Percentiles rank a stretch among this genome's conserved stretches.
These are phyloP conservation scores for Collybiopsis confluens DNA, from an alignment of 768 basidiomycete genomes.

Conservation along the genomic window DNA sequence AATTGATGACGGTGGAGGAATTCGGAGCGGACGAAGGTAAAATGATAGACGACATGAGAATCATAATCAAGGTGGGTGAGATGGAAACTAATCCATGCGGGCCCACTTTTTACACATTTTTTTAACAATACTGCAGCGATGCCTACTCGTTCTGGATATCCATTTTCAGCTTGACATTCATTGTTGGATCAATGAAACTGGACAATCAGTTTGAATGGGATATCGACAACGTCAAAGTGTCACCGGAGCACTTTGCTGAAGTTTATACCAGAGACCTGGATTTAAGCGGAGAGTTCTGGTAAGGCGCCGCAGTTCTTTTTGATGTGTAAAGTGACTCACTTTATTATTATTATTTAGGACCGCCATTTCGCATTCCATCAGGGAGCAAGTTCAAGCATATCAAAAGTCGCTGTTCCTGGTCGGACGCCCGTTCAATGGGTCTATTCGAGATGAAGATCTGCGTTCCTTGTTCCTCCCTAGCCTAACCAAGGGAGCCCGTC, in stretches of 20 bases:
- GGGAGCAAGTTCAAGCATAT: too few species aligned
- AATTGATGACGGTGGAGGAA: slow-evolving; percentile 53
- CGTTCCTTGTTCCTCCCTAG: slow-evolving; percentile 84
- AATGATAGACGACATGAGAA: slow-evolving; percentile 67
- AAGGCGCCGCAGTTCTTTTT: slow-evolving; percentile 45
- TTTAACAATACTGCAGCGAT: too few species aligned
- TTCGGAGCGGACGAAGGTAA: slow-evolving; percentile 61
- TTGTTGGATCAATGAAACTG: slow-evolving; percentile 87
- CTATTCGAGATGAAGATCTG: slow-evolving; percentile 87
- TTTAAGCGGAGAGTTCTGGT: slow-evolving; percentile 90
- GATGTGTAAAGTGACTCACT: too few species aligned
- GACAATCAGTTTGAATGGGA: slow-evolving; percentile 99
- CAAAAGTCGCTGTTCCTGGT: too few species aligned
- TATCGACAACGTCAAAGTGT: slow-evolving; percentile 69
- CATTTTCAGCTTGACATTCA: slow-evolving; percentile 88
- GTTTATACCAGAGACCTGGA: slow-evolving; percentile 85
- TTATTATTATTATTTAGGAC: too few species aligned
- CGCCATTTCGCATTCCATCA: too few species aligned
- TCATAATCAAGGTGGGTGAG: too few species aligned
- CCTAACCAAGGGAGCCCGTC: slow-evolving; percentile 64
- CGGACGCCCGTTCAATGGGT: too few species aligned
- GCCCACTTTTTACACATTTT: too few species aligned
- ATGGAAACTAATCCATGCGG: too few species aligned
- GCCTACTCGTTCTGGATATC: too few species aligned
- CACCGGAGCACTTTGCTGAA: slow-evolving; percentile 91